A percentile compares a stretch with the other conserved stretches of the same genome.
Evolutionary conservation across 2,329 filamentous ascomycete genomes (phyloP).

Genomic region (Penicillium palitans): DNA sequence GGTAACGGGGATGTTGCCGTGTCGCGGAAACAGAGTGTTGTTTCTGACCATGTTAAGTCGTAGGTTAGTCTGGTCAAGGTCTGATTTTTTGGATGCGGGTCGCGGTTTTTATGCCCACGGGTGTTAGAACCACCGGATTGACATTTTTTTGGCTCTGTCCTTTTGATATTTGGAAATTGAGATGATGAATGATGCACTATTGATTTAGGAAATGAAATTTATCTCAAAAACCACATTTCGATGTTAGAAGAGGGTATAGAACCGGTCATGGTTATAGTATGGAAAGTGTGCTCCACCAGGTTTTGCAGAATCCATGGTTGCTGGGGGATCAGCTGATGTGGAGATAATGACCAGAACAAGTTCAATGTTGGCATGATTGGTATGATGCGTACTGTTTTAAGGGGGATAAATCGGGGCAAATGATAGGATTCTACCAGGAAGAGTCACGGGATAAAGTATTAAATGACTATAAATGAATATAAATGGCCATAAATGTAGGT

Average conservation of each 20-base stretch:
- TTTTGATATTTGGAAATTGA: not conserved
- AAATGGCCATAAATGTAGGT: conserved; percentile 5
- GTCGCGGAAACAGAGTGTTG: not conserved
- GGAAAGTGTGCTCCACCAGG: conserved; percentile 12
- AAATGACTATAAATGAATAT: not conserved
- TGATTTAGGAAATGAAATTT: not conserved
- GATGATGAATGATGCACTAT: too few species aligned
- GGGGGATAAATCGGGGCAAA: not conserved
- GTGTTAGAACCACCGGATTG: not conserved
- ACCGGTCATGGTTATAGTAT: not conserved
- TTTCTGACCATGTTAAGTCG: conserved; percentile 7
- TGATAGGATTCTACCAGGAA: not conserved
- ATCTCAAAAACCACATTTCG: not conserved
- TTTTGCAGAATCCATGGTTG: conserved; percentile 22
- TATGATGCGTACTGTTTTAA: not conserved
- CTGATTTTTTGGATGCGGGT: not conserved
- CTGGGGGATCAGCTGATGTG: conserved; percentile 21
- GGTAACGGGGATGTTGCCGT: not conserved
- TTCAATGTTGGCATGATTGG: not conserved
- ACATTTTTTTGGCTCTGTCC: not conserved
- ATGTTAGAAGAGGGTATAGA: not conserved
- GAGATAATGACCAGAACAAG: conserved; percentile 6
- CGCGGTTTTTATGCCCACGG: not conserved
- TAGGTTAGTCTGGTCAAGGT: not conserved
- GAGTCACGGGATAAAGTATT: not conserved